Conservation (phyloP, 2,329 filamentous ascomycete genomes). For the Pseudogymnoascus sp. region DNA sequence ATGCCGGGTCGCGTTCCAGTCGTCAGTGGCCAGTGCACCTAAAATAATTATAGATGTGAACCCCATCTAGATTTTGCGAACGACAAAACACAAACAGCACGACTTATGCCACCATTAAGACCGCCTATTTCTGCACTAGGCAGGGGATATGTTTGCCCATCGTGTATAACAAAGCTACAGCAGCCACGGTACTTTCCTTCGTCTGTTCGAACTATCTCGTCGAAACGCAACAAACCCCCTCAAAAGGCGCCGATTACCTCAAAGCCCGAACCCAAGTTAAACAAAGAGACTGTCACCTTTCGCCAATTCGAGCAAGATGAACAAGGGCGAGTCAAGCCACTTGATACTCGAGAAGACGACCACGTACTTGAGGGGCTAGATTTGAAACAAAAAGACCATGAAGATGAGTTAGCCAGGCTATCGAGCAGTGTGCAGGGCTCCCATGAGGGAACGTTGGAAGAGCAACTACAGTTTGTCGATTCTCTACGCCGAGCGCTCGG, state of each 20-base stretch:
- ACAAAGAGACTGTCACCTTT: neutral
- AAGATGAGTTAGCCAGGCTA: neutral
- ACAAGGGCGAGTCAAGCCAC: neutral
- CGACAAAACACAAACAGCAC: neutral
- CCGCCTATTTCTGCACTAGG: constrained; percentile 1
- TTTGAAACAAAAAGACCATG: neutral
- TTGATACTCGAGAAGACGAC: neutral
- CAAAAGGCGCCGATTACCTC: neutral
- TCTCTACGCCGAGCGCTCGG: neutral
- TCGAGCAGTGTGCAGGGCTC: neutral
- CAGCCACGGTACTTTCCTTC: neutral
- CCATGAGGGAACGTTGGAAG: neutral
- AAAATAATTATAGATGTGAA: constrained; percentile 1
- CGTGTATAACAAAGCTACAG: constrained; percentile 27
- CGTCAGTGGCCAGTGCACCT: constrained; percentile 1
- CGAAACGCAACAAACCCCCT: neutral
- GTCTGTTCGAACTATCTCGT: constrained; percentile 3
- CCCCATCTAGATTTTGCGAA: constrained; percentile 4
- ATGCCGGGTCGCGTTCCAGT: neutral
- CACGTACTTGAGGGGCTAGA: neutral
- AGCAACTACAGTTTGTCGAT: neutral
- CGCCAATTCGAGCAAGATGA: constrained; percentile 6
- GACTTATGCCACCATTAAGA: constrained; percentile 11
- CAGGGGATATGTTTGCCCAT: constrained; percentile 27
- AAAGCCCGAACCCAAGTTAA: neutral